Evolutionary conservation across 106 monocot genomes (phyloP), one percentile per base, ranked within the genome.

Genomic region (Alisma plantagoaquatica): DNA sequence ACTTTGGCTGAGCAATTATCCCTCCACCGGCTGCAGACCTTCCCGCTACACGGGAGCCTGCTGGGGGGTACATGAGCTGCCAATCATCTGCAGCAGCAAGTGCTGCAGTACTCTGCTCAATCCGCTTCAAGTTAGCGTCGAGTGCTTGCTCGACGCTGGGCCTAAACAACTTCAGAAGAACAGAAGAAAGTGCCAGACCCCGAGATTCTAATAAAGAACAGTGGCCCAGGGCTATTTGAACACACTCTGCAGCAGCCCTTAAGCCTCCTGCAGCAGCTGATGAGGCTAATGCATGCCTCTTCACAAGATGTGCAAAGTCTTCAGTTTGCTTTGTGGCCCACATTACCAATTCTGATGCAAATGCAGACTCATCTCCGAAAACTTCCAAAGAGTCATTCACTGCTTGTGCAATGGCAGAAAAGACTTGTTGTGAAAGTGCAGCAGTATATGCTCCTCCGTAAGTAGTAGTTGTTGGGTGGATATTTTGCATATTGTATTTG

Each of bases 51-150:
- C 74, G 76, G 33, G 62, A 27, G 18, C 58, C 65, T 49, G 62
- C 60, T 31, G 77, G 75, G 41, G 78, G 68, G 71, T 71, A 72
- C 2, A 52, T 74, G 53, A 96, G 84, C 11, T 70, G 54, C 96
- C 96, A 96, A 70, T 89, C 89, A 76, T 96, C 96, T 48, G 96
- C 96, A 50, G 96, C 88, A 17, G 84, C 84, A 49, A 88, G 59
- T 54, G 88, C 88, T 76, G 88, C 77, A 29, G 84, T 82, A 44
- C 87, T 81, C 68, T 89, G 84, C 75, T 96, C 96, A 62, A 96
- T 96, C 31, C 88, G 55, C 58, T 73, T 88, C 47, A 96, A 60
- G 52, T 96, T 96, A 33, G 84, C 84, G 62, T 80, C 71, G 30
- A 96, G 50, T 46, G 96, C 96, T 78, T 89, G 88, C 70, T 96